These are phyloP conservation scores for Trichoderma atroviride DNA, from an alignment of 2,329 filamentous ascomycete species.

Conservation along the genomic window DNA sequence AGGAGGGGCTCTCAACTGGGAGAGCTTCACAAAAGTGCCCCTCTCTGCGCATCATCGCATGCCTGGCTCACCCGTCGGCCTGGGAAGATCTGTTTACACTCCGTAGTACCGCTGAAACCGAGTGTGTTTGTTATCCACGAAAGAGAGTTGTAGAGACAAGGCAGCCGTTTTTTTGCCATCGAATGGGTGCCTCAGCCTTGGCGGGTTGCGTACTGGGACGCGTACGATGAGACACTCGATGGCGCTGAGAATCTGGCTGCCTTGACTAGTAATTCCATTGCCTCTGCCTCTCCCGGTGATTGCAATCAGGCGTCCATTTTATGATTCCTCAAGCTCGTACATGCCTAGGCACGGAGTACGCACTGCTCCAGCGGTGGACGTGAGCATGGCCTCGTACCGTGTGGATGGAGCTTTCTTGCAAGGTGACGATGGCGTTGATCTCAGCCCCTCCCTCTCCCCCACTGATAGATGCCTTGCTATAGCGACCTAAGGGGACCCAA, in stretches of 20 bases:
- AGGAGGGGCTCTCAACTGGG: slow-evolving; percentile 10
- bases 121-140: background rate
- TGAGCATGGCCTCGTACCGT: background rate
- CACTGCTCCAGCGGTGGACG: slow-evolving; percentile 6
- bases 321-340: slow-evolving; percentile 10
- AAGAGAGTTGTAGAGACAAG: background rate
- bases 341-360: background rate
- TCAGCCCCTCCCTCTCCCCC: slow-evolving; percentile 21
- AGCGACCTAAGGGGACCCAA: slow-evolving; percentile 12
- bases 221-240: slow-evolving; percentile 10
- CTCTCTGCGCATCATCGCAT: background rate
- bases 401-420: slow-evolving; percentile 4
- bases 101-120: background rate
- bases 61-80: background rate
- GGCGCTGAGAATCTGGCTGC: slow-evolving; percentile 8
- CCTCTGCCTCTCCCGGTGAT: background rate
- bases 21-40: slow-evolving; percentile 25
- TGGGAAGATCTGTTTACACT: background rate
- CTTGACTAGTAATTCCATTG: slow-evolving; percentile 7
- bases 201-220: slow-evolving; percentile 23
- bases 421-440: slow-evolving; percentile 26
- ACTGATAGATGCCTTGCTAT: slow-evolving; percentile 23
- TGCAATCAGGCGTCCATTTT: slow-evolving; percentile 16
- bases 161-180: slow-evolving; percentile 2
- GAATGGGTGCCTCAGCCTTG: slow-evolving; percentile 12